These are phyloP conservation scores for Podila epicladia DNA, from an alignment of 192 early-diverging fungal species.

Conservation along the genomic window DNA sequence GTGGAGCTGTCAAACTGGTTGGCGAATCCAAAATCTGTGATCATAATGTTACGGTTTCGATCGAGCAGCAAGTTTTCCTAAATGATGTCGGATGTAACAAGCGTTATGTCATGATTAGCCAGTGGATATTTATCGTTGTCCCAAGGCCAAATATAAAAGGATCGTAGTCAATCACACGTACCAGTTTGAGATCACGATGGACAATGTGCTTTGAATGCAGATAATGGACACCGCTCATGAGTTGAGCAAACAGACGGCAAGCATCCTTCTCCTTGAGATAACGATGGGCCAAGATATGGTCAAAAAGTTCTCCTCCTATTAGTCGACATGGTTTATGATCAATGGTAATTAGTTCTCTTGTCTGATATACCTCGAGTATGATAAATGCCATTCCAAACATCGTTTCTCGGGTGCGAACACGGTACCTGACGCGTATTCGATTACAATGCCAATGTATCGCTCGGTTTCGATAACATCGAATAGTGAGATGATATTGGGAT, in stretches of 20 bases:
- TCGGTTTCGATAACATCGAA: slow-evolving; percentile 97
- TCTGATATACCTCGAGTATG: slow-evolving; percentile 13
- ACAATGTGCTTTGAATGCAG: slow-evolving; percentile 94
- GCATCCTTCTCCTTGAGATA: slow-evolving; percentile 95
- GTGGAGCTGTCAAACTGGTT: slow-evolving; percentile 82
- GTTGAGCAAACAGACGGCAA: slow-evolving; percentile 90
- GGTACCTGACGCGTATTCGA: slow-evolving; percentile 93
- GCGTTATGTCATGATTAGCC: no score
- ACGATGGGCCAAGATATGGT: slow-evolving; percentile 96
- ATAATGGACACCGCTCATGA: slow-evolving; percentile 92
- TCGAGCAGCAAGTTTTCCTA: slow-evolving; percentile 96
- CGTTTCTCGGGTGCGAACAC: neutral
- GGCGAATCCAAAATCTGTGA: slow-evolving; percentile 99
- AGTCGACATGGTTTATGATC: neutral
- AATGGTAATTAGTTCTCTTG: no score
- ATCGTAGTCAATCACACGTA: slow-evolving; percentile 44
- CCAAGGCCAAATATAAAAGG: neutral
- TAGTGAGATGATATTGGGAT: slow-evolving; percentile 92
- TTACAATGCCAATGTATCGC: slow-evolving; percentile 95
- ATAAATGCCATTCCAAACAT: slow-evolving; percentile 41
- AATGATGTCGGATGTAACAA: no score
- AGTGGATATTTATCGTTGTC: neutral
- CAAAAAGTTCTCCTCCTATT: slow-evolving; percentile 94
- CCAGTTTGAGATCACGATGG: slow-evolving; percentile 96
- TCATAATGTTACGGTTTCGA: slow-evolving; percentile 90